Evolutionary conservation across 768 basidiomycete genomes (phyloP).

Genomic region (Termitomyces sp.): DNA sequence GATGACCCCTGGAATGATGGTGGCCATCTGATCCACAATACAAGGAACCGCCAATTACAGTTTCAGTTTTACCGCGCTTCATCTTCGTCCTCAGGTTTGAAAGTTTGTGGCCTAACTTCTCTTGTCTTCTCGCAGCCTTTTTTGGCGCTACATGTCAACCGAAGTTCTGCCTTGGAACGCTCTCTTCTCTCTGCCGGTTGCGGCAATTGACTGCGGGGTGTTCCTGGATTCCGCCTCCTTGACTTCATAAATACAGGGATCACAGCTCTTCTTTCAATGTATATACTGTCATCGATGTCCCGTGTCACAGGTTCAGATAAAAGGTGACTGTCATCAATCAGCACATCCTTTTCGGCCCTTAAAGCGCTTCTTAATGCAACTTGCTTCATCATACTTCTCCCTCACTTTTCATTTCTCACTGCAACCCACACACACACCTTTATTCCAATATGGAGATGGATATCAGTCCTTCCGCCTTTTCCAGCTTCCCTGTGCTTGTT

Average conservation of each 20-base stretch:
- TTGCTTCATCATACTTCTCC: not conserved
- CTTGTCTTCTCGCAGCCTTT: slow-evolving; percentile 11
- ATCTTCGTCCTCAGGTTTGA: slow-evolving; percentile 4
- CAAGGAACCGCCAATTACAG: slow-evolving; percentile 6
- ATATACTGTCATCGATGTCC: slow-evolving; percentile 22
- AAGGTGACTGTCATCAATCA: slow-evolving; percentile 14
- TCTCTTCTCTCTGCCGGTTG: slow-evolving; percentile 4
- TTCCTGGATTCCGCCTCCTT: slow-evolving; percentile 29
- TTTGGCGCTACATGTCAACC: slow-evolving; percentile 1
- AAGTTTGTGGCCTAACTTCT: not conserved
- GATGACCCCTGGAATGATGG: slow-evolving; percentile 16
- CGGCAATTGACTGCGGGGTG: slow-evolving; percentile 18
- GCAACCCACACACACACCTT: not conserved
- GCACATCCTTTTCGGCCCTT: slow-evolving; percentile 14
- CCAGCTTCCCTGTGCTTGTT: not conserved
- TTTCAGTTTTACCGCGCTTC: slow-evolving; percentile 8
- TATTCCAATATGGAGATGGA: not conserved
- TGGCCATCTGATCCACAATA: slow-evolving; percentile 10
- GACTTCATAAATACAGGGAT: slow-evolving; percentile 14
- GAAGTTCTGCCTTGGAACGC: slow-evolving; percentile 1
- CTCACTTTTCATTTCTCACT: not conserved
- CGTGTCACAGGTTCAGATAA: slow-evolving; percentile 23
- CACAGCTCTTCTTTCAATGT: slow-evolving; percentile 13
- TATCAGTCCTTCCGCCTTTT: slow-evolving; percentile 5
- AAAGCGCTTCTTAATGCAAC: slow-evolving; percentile 9